Conservation (phyloP, 495 filamentous ascomycete genomes). For the Xylaria curta region DNA sequence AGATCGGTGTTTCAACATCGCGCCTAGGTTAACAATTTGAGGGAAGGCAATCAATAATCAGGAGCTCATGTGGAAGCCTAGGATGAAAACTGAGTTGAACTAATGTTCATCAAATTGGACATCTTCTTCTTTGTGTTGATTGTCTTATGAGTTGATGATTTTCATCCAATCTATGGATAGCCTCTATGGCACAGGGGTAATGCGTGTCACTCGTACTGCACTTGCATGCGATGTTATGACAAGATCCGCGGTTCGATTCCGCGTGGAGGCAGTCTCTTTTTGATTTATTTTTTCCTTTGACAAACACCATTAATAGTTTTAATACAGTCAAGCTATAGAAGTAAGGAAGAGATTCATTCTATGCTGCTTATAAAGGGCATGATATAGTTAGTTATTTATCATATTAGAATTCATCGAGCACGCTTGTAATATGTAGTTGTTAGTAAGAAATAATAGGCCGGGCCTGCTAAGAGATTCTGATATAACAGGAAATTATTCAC, state of each 20-base stretch:
- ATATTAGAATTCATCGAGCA: not conserved
- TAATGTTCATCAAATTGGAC: too few relatives aligned
- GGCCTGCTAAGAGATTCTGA: not conserved
- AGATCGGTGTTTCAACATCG: too few relatives aligned
- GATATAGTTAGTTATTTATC: not conserved
- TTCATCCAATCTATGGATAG: too few relatives aligned
- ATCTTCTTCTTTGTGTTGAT: not conserved
- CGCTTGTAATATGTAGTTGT: not conserved
- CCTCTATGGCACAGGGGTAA: slow-evolving; percentile 32
- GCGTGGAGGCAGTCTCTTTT: slow-evolving; percentile 25
- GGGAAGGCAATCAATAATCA: too few relatives aligned
- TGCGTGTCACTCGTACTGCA: slow-evolving; percentile 28
- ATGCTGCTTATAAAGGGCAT: not conserved
- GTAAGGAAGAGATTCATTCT: not conserved
- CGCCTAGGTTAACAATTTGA: too few relatives aligned
- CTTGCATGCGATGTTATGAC: slow-evolving; percentile 25
- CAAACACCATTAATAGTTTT: too few relatives aligned
- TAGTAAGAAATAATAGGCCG: not conserved
- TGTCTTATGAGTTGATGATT: not conserved
- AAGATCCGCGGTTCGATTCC: slow-evolving; percentile 32
- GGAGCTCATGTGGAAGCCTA: too few relatives aligned
- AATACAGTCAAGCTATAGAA: too few relatives aligned
- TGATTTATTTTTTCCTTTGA: not conserved
- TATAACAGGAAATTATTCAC: not conserved
- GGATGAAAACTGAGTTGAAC: too few relatives aligned